Base-by-base conservation (phyloP, 163 green algal genomes). In the Scenedesmus sp. region DNA sequence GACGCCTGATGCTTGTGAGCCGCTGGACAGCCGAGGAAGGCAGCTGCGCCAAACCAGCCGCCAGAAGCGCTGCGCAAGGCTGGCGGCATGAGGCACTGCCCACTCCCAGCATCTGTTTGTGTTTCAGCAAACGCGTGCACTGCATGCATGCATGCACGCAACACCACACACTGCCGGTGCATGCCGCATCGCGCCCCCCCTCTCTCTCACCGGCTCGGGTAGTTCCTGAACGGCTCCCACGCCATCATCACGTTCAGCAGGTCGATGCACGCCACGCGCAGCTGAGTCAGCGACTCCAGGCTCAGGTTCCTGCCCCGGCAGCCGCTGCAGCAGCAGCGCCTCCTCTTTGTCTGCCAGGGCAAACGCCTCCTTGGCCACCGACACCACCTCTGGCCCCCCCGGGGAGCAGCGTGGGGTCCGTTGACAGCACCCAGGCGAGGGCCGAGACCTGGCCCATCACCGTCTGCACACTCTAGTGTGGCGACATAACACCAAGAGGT, bases 191-290 rank as follows among this genome's bases (percentile, higher is more conserved):
- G 35, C 10, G 2, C 61, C 13, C 61, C 3, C 4, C 12, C 9
- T 13, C 61, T 22, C 35, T 40, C 83, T 79, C 83, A 89, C 85
- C 20, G 83, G 83, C 42, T 88, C 59, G 70, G 85, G 46, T 91
- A 85, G 24, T 90, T 95, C 65, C 95, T 90, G 90, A 99, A 97
- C 22, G 95, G 92, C 59, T 94, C 88, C 96, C 95, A 98, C 33
- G 88, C 93, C 92, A 98, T 93, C 18, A 96, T 94, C n/a, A 94
- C 95, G 20, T 90, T 94, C 61, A 99, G 91, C 65, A 98, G 94
- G 72, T 97, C 92, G 76, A 99, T 95, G 94, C 96, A 98, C 20
- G 94, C 93, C 40, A 94, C 92, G 16, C 96, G 93, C 89, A 99
- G 93, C 40, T 89, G 56, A n/a, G 92, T 93, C 53, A 98, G 68